phyloP scores from a whole-genome alignment of 768 basidiomycete species.

The Coprinopsis cinerea region DNA sequence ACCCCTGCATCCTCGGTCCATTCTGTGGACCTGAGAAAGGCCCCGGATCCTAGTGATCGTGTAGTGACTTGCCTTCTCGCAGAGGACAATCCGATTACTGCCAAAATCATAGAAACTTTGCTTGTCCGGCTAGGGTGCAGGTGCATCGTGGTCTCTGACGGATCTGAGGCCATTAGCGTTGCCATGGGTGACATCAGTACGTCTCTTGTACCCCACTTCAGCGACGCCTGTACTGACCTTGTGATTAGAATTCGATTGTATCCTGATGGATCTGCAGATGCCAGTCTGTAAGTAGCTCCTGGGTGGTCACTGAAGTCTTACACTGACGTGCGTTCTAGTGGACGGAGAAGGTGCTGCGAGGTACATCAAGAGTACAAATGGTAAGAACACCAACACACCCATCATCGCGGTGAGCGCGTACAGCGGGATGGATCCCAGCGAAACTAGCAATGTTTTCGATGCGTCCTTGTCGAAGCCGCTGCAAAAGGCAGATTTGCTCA shows the following conservation, averaged over 20 bases:
- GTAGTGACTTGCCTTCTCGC: slow-evolving; percentile 93
- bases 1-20: slow-evolving; percentile 84
- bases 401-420: slow-evolving; percentile 91
- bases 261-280: slow-evolving; percentile 95
- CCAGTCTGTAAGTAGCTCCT: slow-evolving; percentile 67
- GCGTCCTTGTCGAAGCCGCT: slow-evolving; percentile 86
- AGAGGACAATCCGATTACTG: slow-evolving; percentile 97
- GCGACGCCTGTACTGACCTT: slow-evolving; percentile 18
- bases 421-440: slow-evolving; percentile 60
- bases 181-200: slow-evolving; percentile 96
- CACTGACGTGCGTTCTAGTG: slow-evolving; percentile 49
- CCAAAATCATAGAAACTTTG: slow-evolving; percentile 94
- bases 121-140: slow-evolving; percentile 92
- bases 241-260: slow-evolving; percentile 82
- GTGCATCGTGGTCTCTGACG: slow-evolving; percentile 92
- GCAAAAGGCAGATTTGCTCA: slow-evolving; percentile 78
- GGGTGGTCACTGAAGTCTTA: slow-evolving; percentile 13
- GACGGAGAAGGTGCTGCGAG: slow-evolving; percentile 95
- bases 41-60: slow-evolving; percentile 74
- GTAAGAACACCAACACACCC: slow-evolving; percentile 89
- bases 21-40: slow-evolving; percentile 74
- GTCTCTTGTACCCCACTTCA: slow-evolving; percentile 27
- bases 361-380: slow-evolving; percentile 95
- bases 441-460: slow-evolving; percentile 65
- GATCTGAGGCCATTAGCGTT: slow-evolving; percentile 94